Evolutionary conservation across 768 basidiomycete genomes (phyloP), one percentile per base, ranked within the genome.

Genomic region (Pholiota molesta): DNA sequence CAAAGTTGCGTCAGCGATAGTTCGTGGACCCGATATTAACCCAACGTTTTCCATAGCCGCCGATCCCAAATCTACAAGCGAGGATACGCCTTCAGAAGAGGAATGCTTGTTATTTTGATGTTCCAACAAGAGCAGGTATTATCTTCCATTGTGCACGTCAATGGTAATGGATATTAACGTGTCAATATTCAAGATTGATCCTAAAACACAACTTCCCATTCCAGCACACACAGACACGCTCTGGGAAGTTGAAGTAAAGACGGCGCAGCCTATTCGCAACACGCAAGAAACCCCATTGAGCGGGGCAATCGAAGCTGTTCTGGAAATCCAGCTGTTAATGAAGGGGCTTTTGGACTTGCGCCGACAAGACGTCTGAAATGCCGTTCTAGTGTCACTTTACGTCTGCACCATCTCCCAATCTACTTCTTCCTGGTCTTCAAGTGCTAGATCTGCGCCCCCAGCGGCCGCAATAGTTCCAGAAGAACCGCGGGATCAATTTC

Each of bases 191-290:
- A 61, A 94, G 91, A 83, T 90, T 35, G 90, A 93, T 67, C 82
- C 84, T 0, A 90, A 84, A 73, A 92, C 90, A 5, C 87, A 87
- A 57, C 85, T 88, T 65, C 87, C 90, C 0, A 88, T 87, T 49
- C 88, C 90, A 39, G 90, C 90, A n/a, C 89, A 91, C 59, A 75
- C 86, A 8, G 91, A 91, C 66, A 91, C 91, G 0, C 79, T 92
- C 5, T 95, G 92, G 92, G 89, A 94, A 71, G 91, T 95, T 39
- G 90, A 94, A 76, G 92, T 93, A 54, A 93, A 91, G 72, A 92
- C 92, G 1, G 90, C 91, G 2, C 79, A 81, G 2, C 93, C 93
- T 6, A 86, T 91, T 47, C 85, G 89, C 16, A 92, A 91, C 61
- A 90, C 88, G 0, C 91, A 88, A 71, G 88, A 89, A 62, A 89